Evolutionary conservation across 768 basidiomycete species (phyloP).

Genomic region (Phallus indusiatus): DNA sequence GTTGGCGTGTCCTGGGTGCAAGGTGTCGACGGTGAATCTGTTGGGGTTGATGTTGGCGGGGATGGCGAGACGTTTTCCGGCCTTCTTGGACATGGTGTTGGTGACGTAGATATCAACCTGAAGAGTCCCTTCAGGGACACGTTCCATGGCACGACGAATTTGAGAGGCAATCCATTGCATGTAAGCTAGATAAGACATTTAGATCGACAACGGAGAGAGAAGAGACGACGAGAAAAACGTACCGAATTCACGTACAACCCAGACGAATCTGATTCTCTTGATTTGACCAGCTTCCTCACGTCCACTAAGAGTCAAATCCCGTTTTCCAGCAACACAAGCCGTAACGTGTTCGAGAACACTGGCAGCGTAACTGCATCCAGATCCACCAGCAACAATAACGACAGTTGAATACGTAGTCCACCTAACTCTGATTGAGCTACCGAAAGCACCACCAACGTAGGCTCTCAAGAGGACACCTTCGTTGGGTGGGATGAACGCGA

Average conservation of each 20-base stretch:
- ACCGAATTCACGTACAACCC: too few relatives aligned
- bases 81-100: slow-evolving; percentile 23
- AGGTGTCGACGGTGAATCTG: background rate
- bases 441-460: slow-evolving; percentile 68
- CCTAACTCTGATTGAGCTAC: slow-evolving; percentile 45
- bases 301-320: slow-evolving; percentile 25
- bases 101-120: slow-evolving; percentile 72
- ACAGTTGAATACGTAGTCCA: slow-evolving; percentile 54
- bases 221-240: slow-evolving; percentile 14
- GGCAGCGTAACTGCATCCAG: slow-evolving; percentile 61
- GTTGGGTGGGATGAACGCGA: slow-evolving; percentile 18
- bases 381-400: slow-evolving; percentile 60
- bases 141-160: slow-evolving; percentile 47
- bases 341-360: slow-evolving; percentile 52
- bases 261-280: too few relatives aligned
- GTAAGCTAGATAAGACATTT: slow-evolving; percentile 38
- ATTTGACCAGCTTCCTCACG: too few relatives aligned
- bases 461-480: slow-evolving; percentile 40
- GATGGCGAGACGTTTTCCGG: background rate
- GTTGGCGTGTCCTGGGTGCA: background rate
- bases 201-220: background rate
- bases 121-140: slow-evolving; percentile 38
- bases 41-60: background rate
- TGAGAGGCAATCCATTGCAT: slow-evolving; percentile 66
- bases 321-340: slow-evolving; percentile 44